Percentiles rank a stretch among this genome's conserved stretches.
These are phyloP conservation scores for Ogataea siamensis DNA, from an alignment of 805 yeast species.

Conservation along the genomic window DNA sequence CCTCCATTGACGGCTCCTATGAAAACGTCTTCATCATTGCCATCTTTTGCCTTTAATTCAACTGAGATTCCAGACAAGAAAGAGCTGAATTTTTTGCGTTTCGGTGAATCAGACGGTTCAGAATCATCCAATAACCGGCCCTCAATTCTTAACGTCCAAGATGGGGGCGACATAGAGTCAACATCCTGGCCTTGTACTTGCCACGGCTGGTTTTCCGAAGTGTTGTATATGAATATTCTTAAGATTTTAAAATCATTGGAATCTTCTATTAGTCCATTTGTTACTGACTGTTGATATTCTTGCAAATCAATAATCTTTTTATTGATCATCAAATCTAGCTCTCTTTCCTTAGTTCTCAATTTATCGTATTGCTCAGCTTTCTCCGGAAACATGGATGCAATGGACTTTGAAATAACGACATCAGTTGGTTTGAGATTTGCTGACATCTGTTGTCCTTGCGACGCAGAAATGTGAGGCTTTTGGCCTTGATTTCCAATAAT, in stretches of 20 bases:
- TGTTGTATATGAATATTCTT: constrained; percentile 79
- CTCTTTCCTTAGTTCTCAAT: constrained; percentile 76
- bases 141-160: constrained; percentile 87
- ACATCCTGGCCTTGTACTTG: constrained; percentile 37
- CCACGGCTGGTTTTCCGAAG: constrained; percentile 89
- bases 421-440: constrained; percentile 38
- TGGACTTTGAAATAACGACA: constrained; percentile 30
- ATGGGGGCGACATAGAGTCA: constrained; percentile 34
- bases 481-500: constrained; percentile 15
- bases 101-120: constrained; percentile 45
- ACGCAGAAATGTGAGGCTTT: constrained; percentile 15
- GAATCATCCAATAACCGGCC: constrained; percentile 64
- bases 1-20: constrained; percentile 29
- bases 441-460: constrained; percentile 23
- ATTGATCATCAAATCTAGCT: constrained; percentile 75
- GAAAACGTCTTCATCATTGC: constrained; percentile 23
- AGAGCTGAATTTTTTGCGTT: constrained; percentile 66
- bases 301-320: constrained; percentile 84
- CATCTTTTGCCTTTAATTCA: constrained; percentile 49
- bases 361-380: constrained; percentile 68
- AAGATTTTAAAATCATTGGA: constrained; percentile 55
- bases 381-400: constrained; percentile 34
- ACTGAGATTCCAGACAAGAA: constrained; percentile 82
- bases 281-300: constrained; percentile 53
- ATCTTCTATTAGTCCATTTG: constrained; percentile 40